Conservation (phyloP, 1,284 basidiomycete genomes). For the Schizophyllum amplum region DNA sequence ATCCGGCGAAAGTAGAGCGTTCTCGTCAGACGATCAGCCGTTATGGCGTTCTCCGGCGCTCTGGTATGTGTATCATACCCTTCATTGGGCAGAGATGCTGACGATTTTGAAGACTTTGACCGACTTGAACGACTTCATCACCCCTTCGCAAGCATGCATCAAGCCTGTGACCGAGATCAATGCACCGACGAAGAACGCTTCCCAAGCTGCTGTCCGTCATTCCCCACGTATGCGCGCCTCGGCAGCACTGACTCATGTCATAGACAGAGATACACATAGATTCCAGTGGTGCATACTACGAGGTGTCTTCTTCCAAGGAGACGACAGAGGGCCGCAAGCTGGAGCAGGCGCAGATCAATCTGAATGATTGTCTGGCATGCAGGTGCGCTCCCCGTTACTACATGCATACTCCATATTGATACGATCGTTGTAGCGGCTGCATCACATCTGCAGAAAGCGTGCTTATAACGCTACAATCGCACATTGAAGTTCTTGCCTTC, state of each 20-base stretch:
- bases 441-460: slow-evolving; percentile 98
- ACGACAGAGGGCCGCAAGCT: slow-evolving; percentile 40
- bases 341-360: slow-evolving; percentile 88
- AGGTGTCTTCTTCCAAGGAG: slow-evolving; percentile 35
- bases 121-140: slow-evolving; percentile 97
- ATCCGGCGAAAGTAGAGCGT: too few relatives aligned
- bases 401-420: slow-evolving; percentile 6
- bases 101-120: slow-evolving; percentile 60
- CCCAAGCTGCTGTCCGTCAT: slow-evolving; percentile 42
- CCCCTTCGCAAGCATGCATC: slow-evolving; percentile 96
- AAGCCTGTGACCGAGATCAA: slow-evolving; percentile 83
- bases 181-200: slow-evolving; percentile 32
- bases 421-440: slow-evolving; percentile 62
- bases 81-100: neutral
- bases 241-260: slow-evolving; percentile 2
- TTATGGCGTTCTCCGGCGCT: slow-evolving; percentile 88
- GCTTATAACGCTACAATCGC: slow-evolving; percentile 94
- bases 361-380: slow-evolving; percentile 93
- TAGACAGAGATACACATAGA: slow-evolving; percentile 91
- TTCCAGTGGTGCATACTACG: slow-evolving; percentile 71
- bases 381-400: slow-evolving; percentile 41
- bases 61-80: slow-evolving; percentile 44
- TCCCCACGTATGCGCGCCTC: slow-evolving; percentile 1
- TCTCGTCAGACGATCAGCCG: too few relatives aligned
- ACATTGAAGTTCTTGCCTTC: slow-evolving; percentile 82